phyloP scores from a whole-genome alignment of 441 rosid species.

The Kokia cookei region DNA sequence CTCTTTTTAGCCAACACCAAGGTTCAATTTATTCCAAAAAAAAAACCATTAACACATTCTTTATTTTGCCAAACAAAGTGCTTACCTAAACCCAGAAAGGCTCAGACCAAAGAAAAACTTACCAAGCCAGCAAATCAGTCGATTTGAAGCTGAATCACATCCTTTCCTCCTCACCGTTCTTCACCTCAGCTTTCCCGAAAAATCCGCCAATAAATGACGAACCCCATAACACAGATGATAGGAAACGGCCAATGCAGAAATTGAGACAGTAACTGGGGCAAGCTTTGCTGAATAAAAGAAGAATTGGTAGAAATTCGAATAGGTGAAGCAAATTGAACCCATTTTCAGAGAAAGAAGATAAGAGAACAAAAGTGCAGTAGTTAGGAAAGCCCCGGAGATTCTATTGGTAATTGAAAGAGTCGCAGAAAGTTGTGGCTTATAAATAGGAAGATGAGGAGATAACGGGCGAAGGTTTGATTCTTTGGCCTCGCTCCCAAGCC shows the following conservation, averaged over 20 bases:
- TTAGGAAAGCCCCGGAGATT: neutral
- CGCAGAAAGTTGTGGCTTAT: constrained; percentile 9
- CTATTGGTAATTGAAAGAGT: constrained; percentile 9
- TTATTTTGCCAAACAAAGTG: neutral
- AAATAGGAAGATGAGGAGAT: constrained; percentile 19
- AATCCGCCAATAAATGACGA: neutral
- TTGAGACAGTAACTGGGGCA: neutral
- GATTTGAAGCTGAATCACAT: neutral
- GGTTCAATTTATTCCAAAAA: neutral
- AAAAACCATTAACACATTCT: neutral
- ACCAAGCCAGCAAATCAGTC: neutral
- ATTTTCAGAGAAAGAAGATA: neutral
- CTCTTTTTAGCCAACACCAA: neutral
- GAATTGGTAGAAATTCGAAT: neutral
- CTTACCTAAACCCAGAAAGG: neutral
- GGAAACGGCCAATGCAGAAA: constrained; percentile 20
- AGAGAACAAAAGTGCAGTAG: neutral
- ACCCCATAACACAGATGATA: neutral
- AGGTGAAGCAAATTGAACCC: neutral
- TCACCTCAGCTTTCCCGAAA: constrained; percentile 36
- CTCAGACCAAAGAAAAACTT: neutral
- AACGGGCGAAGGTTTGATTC: constrained; percentile 34
- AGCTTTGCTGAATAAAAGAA: neutral
- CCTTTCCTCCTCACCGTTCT: constrained; percentile 16
- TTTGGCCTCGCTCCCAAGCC: constrained; percentile 45